Percentiles rank a stretch among this genome's conserved stretches.
These are phyloP conservation scores for Zygosaccharomyces rouxii DNA, from an alignment of 805 yeast species.

Conservation along the genomic window DNA sequence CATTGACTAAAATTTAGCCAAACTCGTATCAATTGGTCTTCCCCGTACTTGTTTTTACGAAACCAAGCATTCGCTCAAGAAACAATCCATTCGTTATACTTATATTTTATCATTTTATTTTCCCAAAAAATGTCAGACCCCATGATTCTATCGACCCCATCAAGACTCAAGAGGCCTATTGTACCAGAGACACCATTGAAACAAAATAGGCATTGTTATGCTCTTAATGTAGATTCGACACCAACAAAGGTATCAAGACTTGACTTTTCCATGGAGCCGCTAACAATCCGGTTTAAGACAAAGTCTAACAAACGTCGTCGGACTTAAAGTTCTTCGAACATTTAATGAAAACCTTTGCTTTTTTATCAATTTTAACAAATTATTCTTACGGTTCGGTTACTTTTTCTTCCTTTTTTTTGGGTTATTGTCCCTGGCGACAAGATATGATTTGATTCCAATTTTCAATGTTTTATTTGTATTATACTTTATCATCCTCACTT, in stretches of 20 bases:
- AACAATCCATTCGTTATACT: background rate
- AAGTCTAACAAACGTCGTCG: background rate
- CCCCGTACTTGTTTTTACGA: background rate
- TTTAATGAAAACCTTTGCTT: background rate
- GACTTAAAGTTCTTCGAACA: background rate
- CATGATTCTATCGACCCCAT: constrained; percentile 10
- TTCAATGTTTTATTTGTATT: background rate
- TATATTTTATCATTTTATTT: background rate
- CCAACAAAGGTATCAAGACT: constrained; percentile 3
- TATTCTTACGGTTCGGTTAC: background rate
- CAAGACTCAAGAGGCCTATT: constrained; percentile 3
- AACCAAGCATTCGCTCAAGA: background rate
- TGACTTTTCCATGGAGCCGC: background rate
- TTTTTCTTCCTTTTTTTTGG: background rate
- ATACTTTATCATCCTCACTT: background rate
- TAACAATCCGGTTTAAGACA: background rate
- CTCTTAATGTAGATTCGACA: background rate
- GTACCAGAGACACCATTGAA: constrained; percentile 12
- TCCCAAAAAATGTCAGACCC: background rate
- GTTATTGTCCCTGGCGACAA: background rate
- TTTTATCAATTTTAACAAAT: background rate
- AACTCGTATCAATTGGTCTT: no score
- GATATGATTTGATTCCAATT: background rate
- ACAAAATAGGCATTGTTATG: constrained; percentile 2
- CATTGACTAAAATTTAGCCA: background rate